These are phyloP conservation scores for Magnusiomyces tetraspermus DNA, from an alignment of 1,139 yeast species.

Conservation along the genomic window DNA sequence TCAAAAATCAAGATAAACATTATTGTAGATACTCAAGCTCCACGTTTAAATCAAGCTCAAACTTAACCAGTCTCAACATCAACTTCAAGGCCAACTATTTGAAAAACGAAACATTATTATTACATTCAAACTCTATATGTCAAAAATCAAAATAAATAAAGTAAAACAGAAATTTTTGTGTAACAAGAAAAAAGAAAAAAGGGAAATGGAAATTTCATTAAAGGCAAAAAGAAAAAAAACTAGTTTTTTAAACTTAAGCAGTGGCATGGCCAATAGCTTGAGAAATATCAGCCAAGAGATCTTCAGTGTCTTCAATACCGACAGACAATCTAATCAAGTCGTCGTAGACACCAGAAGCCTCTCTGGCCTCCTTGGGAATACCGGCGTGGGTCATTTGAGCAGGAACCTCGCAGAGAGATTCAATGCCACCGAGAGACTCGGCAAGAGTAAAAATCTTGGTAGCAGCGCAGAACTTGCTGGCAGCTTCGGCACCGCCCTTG, in stretches of 20 bases:
- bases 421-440: constrained; percentile 86
- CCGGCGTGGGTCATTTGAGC: constrained; percentile 94
- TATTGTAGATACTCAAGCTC: no score
- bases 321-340: constrained; percentile 76
- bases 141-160: no score
- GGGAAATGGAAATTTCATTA: not conserved
- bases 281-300: constrained; percentile 61
- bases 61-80: no score
- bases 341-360: constrained; percentile 70
- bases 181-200: no score
- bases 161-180: not conserved
- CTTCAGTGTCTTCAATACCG: constrained; percentile 80
- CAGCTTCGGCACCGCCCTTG: constrained; percentile 71
- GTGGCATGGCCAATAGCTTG: constrained; percentile 49
- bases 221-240: not conserved
- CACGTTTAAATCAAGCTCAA: no score
- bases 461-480: constrained; percentile 60
- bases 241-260: constrained; percentile 4
- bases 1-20: no score
- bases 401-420: constrained; percentile 78
- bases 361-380: constrained; percentile 73
- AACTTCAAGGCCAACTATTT: no score
- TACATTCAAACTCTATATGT: not conserved
- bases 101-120: no score
- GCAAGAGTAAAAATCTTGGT: constrained; percentile 78